These are phyloP conservation scores for Hypoxylon lienhwacheense DNA, from an alignment of 495 filamentous ascomycete genomes.

Conservation along the genomic window DNA sequence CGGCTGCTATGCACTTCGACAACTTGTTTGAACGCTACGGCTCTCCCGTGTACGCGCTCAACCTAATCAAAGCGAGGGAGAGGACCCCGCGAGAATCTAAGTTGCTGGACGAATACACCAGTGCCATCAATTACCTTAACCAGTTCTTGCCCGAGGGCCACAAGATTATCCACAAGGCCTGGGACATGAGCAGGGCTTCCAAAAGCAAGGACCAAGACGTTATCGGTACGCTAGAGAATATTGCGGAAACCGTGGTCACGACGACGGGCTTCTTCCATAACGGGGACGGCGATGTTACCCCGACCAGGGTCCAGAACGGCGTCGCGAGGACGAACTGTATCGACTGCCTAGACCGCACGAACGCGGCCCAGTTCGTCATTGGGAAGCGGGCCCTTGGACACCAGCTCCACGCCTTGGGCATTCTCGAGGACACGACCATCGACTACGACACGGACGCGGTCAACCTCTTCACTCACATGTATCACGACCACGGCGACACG, in stretches of 20 bases:
- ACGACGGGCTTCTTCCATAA: constrained; percentile 95
- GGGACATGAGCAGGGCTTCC: constrained; percentile 96
- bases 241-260: constrained; percentile 81
- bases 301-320: constrained; percentile 80
- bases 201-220: constrained; percentile 96
- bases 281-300: constrained; percentile 65
- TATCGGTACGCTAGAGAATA: constrained; percentile 83
- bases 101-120: constrained; percentile 81
- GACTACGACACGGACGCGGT: constrained; percentile 95
- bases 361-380: constrained; percentile 96
- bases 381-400: constrained; percentile 92
- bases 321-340: constrained; percentile 96
- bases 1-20: constrained; percentile 96
- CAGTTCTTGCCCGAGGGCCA: constrained; percentile 84
- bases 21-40: constrained; percentile 94
- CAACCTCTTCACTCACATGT: constrained; percentile 96
- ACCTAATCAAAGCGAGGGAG: constrained; percentile 89
- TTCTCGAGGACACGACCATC: constrained; percentile 75
- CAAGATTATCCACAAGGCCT: constrained; percentile 89
- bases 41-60: constrained; percentile 86
- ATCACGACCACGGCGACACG: constrained; percentile 93
- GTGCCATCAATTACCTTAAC: constrained; percentile 89
- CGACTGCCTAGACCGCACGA: constrained; percentile 94
- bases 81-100: constrained; percentile 92
- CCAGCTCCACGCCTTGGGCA: constrained; percentile 89